Evolutionary conservation across 495 filamentous ascomycete species (phyloP).

Genomic region (Aspergillus cavernicola): DNA sequence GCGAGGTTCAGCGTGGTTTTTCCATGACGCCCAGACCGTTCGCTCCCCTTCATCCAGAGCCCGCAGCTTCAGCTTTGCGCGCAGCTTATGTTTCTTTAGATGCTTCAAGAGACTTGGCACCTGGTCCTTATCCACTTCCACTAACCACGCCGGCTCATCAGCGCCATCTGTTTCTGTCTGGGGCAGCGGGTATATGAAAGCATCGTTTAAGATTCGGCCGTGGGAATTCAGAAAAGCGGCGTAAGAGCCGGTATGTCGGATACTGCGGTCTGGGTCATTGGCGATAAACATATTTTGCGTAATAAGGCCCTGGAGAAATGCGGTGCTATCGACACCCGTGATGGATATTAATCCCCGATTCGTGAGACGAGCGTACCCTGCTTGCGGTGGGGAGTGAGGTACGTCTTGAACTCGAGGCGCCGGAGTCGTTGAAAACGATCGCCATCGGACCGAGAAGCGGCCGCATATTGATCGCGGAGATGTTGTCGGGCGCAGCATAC

Average conservation of each 20-base stretch:
- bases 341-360: conserved; percentile 76
- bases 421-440: conserved; percentile 32
- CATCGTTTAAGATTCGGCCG: conserved; percentile 81
- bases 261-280: conserved; percentile 33
- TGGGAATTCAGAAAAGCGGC: conserved; percentile 80
- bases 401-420: conserved; percentile 13
- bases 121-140: conserved; percentile 75
- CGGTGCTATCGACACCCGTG: conserved; percentile 70
- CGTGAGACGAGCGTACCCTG: conserved; percentile 52
- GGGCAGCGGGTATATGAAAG: conserved; percentile 74
- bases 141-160: conserved; percentile 62
- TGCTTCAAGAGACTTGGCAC: conserved; percentile 60
- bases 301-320: conserved; percentile 83
- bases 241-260: conserved; percentile 56
- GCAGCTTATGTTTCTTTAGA: conserved; percentile 77
- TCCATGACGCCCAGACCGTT: conserved; percentile 68
- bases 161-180: conserved; percentile 27
- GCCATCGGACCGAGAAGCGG: conserved; percentile 23
- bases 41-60: conserved; percentile 59
- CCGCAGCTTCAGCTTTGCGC: conserved; percentile 69
- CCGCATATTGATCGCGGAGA: conserved; percentile 24
- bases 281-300: conserved; percentile 65
- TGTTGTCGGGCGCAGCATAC: conserved; percentile 33
- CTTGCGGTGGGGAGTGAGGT: conserved; percentile 28
- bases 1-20: conserved; percentile 35